phyloP scores from a whole-genome alignment of 345 rosid genomes.

The Pugionium dolabratum region DNA sequence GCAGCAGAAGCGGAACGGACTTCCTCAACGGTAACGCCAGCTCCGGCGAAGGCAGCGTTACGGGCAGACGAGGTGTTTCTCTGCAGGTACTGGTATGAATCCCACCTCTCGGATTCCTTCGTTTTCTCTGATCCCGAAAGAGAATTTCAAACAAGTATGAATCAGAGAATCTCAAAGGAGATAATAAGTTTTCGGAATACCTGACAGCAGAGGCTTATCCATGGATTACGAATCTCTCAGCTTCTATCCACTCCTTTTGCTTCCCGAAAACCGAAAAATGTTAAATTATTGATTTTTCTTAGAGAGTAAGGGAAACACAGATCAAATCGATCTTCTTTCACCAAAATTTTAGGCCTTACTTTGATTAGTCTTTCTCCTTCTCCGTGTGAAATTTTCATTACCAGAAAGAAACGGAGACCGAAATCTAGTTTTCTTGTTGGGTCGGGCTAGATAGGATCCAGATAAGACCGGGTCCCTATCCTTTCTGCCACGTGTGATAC shows the following conservation, averaged over 20 bases:
- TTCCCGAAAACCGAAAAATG: not conserved
- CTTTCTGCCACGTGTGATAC: too few relatives aligned
- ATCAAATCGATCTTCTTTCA: constrained; percentile 12
- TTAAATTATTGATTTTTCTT: constrained; percentile 25
- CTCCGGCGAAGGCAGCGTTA: constrained; percentile 63
- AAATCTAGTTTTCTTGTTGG: too few relatives aligned
- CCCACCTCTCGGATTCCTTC: constrained; percentile 57
- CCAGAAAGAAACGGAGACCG: too few relatives aligned
- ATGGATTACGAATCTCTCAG: constrained; percentile 35
- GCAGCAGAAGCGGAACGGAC: constrained; percentile 85
- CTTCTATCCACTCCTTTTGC: not conserved
- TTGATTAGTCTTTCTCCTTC: too few relatives aligned
- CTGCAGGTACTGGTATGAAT: constrained; percentile 76
- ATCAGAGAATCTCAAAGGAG: constrained; percentile 13
- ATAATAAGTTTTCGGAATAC: constrained; percentile 31
- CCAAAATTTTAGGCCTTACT: too few relatives aligned
- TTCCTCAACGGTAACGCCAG: constrained; percentile 83
- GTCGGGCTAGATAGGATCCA: too few relatives aligned
- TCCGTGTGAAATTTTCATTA: too few relatives aligned
- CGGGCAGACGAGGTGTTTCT: constrained; percentile 66
- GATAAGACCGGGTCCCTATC: too few relatives aligned
- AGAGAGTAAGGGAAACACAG: constrained; percentile 25
- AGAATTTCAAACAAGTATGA: not conserved
- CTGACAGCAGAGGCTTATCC: constrained; percentile 79
- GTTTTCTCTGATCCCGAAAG: constrained; percentile 42